These are phyloP conservation scores for Leccinum longicurvipes DNA, from an alignment of 768 basidiomycete genomes.

Conservation along the genomic window DNA sequence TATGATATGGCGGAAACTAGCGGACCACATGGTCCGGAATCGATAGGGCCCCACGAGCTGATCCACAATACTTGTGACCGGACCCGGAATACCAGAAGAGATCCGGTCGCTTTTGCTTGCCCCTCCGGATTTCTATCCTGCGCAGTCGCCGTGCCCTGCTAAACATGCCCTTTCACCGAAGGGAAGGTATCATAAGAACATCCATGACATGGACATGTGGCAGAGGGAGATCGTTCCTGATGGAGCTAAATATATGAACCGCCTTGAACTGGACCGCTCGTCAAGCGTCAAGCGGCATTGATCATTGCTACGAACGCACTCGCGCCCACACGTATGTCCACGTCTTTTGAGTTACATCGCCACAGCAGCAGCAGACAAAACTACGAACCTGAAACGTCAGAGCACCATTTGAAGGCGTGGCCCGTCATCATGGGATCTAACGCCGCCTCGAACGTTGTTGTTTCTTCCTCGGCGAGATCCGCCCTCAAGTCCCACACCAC, in stretches of 20 bases:
- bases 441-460: constrained; percentile 18
- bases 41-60: constrained; percentile 1
- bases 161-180: not conserved
- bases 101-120: constrained; percentile 2
- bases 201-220: constrained; percentile 11
- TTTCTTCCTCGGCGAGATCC: constrained; percentile 23
- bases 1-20: constrained; percentile 18
- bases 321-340: not conserved
- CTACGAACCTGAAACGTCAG: constrained; percentile 17
- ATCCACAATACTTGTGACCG: constrained; percentile 13
- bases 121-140: not conserved
- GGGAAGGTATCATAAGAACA: not conserved
- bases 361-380: not conserved
- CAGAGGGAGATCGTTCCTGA: constrained; percentile 2
- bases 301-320: not conserved
- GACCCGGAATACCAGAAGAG: constrained; percentile 13
- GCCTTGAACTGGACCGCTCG: not conserved
- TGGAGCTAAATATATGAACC: not conserved
- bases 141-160: not conserved
- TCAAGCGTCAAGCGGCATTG: not conserved
- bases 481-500: constrained; percentile 20
- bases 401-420: not conserved
- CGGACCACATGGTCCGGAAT: constrained; percentile 21
- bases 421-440: constrained; percentile 7
- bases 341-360: constrained; percentile 6